Evolutionary conservation across 768 basidiomycete species (phyloP).

Genomic region (Rossbeevera mucosa): DNA sequence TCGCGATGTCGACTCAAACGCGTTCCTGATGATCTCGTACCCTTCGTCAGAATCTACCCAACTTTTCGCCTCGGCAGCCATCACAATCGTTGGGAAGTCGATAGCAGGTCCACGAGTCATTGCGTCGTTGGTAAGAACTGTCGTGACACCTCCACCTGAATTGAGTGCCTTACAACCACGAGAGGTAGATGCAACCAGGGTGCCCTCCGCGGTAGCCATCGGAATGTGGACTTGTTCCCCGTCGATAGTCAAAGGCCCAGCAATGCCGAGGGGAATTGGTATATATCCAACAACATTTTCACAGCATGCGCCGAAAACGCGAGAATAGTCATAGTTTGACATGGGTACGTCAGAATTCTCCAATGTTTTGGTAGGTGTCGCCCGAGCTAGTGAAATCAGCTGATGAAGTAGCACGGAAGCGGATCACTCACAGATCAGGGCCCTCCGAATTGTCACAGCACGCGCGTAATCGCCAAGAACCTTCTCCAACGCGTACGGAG

Average conservation of each 20-base stretch:
- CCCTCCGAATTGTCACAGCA: conserved; percentile 81
- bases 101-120: conserved; percentile 99
- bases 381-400: conserved; percentile 55
- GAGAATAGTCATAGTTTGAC: conserved; percentile 85
- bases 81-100: conserved; percentile 79
- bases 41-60: conserved; percentile 88
- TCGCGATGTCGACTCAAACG: conserved; percentile 92
- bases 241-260: conserved; percentile 91
- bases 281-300: conserved; percentile 99
- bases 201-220: conserved; percentile 99
- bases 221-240: conserved; percentile 83
- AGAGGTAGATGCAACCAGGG: conserved; percentile 94
- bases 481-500: conserved; percentile 94
- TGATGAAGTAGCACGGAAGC: background rate
- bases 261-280: conserved; percentile 92
- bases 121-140: conserved; percentile 87
- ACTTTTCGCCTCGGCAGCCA: conserved; percentile 78
- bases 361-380: conserved; percentile 76
- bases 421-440: conserved; percentile 72
- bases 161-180: conserved; percentile 98
- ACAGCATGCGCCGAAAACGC: conserved; percentile 94
- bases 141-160: conserved; percentile 90
- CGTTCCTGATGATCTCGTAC: conserved; percentile 65
- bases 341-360: conserved; percentile 82
- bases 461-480: conserved; percentile 80